phyloP scores from a whole-genome alignment of 2,329 filamentous ascomycete genomes.

The Ophiosphaerella herpotricha region DNA sequence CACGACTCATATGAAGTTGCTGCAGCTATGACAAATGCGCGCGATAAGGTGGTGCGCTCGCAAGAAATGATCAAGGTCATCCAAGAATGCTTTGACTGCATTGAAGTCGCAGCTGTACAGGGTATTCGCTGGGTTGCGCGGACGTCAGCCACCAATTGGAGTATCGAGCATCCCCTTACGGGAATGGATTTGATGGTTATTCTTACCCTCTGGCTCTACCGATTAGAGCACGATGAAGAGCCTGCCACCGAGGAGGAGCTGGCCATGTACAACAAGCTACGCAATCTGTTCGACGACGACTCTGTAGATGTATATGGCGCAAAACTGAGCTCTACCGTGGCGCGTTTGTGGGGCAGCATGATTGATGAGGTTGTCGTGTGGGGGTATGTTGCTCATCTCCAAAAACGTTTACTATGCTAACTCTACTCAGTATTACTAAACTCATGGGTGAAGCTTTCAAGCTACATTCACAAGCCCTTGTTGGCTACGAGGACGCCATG shows the following conservation, averaged over 20 bases:
- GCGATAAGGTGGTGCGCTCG: conserved; percentile 91
- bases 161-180: conserved; percentile 94
- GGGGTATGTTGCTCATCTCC: conserved; percentile 65
- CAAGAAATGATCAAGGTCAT: conserved; percentile 99
- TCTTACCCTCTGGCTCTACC: conserved; percentile 96
- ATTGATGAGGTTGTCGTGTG: conserved; percentile 98
- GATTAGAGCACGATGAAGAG: conserved; percentile 98
- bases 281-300: conserved; percentile 88
- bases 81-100: conserved; percentile 95
- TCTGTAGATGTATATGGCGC: conserved; percentile 78
- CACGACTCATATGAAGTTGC: conserved; percentile 97
- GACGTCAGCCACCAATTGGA: conserved; percentile 98
- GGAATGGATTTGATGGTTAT: conserved; percentile 98
- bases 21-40: conserved; percentile 91
- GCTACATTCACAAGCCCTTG: conserved; percentile 89
- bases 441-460: conserved; percentile 99
- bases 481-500: conserved; percentile 87
- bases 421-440: conserved; percentile 73
- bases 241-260: conserved; percentile 81
- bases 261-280: conserved; percentile 90
- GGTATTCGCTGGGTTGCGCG: conserved; percentile 98
- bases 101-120: conserved; percentile 92
- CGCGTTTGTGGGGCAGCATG: conserved; percentile 95
- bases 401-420: conserved; percentile 49
- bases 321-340: conserved; percentile 93